Conservation (phyloP, 1,284 basidiomycete genomes). For the Boletus hoseneyae region DNA sequence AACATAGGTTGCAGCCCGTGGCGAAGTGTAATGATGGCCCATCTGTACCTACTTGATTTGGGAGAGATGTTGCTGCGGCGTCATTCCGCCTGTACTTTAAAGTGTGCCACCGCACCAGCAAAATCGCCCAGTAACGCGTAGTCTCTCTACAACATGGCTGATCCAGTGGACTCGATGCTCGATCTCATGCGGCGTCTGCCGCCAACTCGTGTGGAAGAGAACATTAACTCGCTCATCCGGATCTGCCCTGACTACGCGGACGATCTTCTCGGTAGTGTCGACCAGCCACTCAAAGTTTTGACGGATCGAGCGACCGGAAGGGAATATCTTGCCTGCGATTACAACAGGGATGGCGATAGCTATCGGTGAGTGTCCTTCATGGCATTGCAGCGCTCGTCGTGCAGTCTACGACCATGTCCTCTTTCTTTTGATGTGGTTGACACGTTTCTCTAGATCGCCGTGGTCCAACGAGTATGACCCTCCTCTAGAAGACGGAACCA, state of each 20-base stretch:
- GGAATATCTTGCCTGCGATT: constrained; percentile 96
- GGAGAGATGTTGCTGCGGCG: not conserved
- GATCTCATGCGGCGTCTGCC: constrained; percentile 96
- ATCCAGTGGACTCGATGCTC: constrained; percentile 85
- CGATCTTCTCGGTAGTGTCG: constrained; percentile 92
- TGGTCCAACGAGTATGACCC: constrained; percentile 97
- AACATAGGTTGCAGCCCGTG: not conserved
- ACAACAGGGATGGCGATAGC: constrained; percentile 95
- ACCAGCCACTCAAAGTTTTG: constrained; percentile 87
- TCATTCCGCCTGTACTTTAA: not conserved
- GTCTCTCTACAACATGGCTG: constrained; percentile 47
- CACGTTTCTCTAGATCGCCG: constrained; percentile 66
- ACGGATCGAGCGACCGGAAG: constrained; percentile 77
- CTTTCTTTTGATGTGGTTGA: not conserved
- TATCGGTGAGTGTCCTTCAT: constrained; percentile 62
- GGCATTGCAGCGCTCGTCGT: constrained; percentile 1
- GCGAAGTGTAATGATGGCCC: too few species aligned
- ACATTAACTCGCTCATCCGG: constrained; percentile 77
- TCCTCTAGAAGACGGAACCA: constrained; percentile 81
- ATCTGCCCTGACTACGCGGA: constrained; percentile 95
- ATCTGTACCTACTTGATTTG: too few species aligned
- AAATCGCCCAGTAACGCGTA: constrained; percentile 3
- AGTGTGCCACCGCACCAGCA: not conserved
- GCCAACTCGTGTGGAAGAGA: constrained; percentile 87
- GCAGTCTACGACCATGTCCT: not conserved